Base-by-base conservation (phyloP, 2,329 filamentous ascomycete species). In the Penicillium corylophilum region DNA sequence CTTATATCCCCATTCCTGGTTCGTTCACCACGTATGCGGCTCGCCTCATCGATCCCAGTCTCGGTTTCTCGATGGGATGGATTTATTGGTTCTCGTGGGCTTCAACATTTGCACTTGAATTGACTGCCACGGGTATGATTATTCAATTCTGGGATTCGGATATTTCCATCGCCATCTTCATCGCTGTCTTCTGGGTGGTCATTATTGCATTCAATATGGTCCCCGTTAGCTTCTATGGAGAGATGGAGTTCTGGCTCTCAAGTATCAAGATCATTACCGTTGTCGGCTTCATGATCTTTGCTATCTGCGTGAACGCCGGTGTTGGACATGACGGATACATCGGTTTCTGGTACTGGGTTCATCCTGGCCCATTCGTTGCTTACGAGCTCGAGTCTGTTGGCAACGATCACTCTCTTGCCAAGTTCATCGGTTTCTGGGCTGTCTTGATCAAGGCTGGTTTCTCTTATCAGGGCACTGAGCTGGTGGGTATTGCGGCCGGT, bases 31-130 rank as follows among this genome's bases (percentile, higher is more conserved):
- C 84, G 31, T 92, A 91, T 62, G 87, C 88, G 20, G 80, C 83
- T 40, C 86, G 89, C 15, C 90, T 92, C 64, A 79, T 90, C 55
- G 84, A 88, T 61, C 84, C 83, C 13, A 84, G 84, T 44, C 74
- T 90, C 47, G 87, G 86, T 8, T 91, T 90, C 63, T 79, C 87
- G 23, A 87, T 90, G 79, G 88, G 88, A 23, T 92, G 88, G 88
- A 84, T 89, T 53, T 92, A 92, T 71, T 91, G 86, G 85, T 90
- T 90, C 64, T 85, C 81, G 33, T 92, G 86, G 86, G 79, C 84
- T 16, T 83, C 87, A 51, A 90, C 87, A 0, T 88, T 83, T 59
- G 86, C 87, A 1, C 79, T 90, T 9, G 87, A 91, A 65, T 76
- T 91, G 38, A 87, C 83, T 0, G 85, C 86, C 0, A 83, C 86